A percentile compares a stretch with the other conserved stretches of the same genome.
phyloP scores from a whole-genome alignment of 2,329 filamentous ascomycete species.

The Fusarium keratoplasticum region DNA sequence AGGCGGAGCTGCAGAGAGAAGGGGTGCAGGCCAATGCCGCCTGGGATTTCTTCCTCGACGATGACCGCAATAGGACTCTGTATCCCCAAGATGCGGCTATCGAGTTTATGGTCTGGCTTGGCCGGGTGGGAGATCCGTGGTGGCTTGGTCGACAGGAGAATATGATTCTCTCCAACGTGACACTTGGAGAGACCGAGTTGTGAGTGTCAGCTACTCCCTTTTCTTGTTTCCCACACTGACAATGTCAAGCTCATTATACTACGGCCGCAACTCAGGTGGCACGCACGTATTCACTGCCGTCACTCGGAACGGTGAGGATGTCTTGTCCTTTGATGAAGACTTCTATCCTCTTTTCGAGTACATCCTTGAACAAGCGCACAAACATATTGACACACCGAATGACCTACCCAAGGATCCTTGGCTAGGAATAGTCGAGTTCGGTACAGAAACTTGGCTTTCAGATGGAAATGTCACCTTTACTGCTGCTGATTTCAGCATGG shows the following conservation, averaged over 20 bases:
- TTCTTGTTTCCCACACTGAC: not conserved
- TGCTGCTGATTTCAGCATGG: slow-evolving; percentile 41
- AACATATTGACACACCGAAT: slow-evolving; percentile 16
- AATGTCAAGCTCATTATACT: slow-evolving; percentile 31
- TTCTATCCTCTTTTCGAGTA: slow-evolving; percentile 42
- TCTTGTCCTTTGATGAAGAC: slow-evolving; percentile 37
- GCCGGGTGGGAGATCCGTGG: slow-evolving; percentile 42
- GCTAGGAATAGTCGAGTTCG: slow-evolving; percentile 39
- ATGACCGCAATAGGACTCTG: slow-evolving; percentile 35
- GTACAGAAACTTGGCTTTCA: slow-evolving; percentile 41
- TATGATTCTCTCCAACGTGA: slow-evolving; percentile 36
- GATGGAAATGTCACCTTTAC: slow-evolving; percentile 42
- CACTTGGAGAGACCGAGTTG: slow-evolving; percentile 39
- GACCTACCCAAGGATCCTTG: slow-evolving; percentile 40
- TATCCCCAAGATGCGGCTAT: slow-evolving; percentile 38
- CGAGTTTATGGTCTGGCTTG: slow-evolving; percentile 44
- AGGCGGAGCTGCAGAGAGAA: slow-evolving; percentile 11
- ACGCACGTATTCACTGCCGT: slow-evolving; percentile 42
- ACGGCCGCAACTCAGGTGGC: slow-evolving; percentile 37
- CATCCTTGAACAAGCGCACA: slow-evolving; percentile 34
- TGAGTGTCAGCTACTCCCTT: not conserved
- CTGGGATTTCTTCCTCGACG: slow-evolving; percentile 44
- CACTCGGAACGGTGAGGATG: slow-evolving; percentile 25
- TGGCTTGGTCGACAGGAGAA: slow-evolving; percentile 38
- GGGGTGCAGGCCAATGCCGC: slow-evolving; percentile 37